Evolutionary conservation across 164 flowering plant species (phyloP).

Genomic region (Taxillus chinensis): DNA sequence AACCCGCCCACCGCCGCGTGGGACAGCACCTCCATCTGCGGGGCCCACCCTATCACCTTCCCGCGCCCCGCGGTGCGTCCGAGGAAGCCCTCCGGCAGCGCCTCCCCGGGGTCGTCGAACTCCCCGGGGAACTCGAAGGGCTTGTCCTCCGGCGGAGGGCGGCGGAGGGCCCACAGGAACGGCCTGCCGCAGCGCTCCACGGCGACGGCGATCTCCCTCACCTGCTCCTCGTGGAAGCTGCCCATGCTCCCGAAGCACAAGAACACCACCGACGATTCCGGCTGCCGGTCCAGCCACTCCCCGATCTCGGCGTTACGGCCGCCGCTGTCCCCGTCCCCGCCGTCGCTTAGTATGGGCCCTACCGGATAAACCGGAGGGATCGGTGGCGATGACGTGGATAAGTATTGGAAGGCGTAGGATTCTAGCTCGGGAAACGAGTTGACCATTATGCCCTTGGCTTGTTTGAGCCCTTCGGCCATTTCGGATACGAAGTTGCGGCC

Average conservation of each 20-base stretch:
- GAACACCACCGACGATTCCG: slow-evolving; percentile 23
- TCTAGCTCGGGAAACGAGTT: slow-evolving; percentile 29
- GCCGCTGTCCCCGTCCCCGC: not conserved
- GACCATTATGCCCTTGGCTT: slow-evolving; percentile 25
- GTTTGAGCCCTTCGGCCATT: slow-evolving; percentile 7
- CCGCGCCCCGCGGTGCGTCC: slow-evolving; percentile 11
- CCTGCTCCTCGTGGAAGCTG: slow-evolving; percentile 14
- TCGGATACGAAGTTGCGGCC: not conserved
- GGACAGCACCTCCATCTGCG: not conserved
- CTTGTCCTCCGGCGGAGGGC: slow-evolving; percentile 4
- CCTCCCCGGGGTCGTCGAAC: slow-evolving; percentile 6
- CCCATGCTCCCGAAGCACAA: slow-evolving; percentile 37
- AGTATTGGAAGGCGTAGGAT: slow-evolving; percentile 1
- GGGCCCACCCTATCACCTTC: too few species aligned
- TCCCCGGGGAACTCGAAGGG: not conserved
- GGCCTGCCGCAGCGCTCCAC: slow-evolving; percentile 25
- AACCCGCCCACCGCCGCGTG: not conserved
- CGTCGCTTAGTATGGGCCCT: slow-evolving; percentile 19
- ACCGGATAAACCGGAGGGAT: slow-evolving; percentile 16
- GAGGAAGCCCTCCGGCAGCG: slow-evolving; percentile 16
- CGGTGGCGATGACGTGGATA: slow-evolving; percentile 11
- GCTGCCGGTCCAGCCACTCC: slow-evolving; percentile 28
- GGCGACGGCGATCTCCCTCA: slow-evolving; percentile 27
- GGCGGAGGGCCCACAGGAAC: slow-evolving; percentile 34
- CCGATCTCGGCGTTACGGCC: not conserved